A percentile compares a stretch with the other conserved stretches of the same genome.
These are phyloP conservation scores for Hypoxylon sp. DNA, from an alignment of 2,329 filamentous ascomycete genomes.

Conservation along the genomic window DNA sequence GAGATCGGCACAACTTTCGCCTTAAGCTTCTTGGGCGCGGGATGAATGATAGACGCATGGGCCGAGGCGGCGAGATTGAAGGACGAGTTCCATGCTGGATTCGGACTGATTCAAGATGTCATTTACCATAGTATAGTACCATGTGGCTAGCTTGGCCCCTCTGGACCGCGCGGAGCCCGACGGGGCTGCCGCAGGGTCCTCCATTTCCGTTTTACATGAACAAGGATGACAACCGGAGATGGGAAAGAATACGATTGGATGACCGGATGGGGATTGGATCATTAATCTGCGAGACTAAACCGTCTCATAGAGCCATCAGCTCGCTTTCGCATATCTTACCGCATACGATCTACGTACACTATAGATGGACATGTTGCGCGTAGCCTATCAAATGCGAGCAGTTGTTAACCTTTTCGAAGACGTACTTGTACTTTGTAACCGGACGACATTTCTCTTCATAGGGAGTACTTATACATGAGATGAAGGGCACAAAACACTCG, in stretches of 20 bases:
- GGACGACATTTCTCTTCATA: background rate
- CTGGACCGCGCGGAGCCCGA: conserved; percentile 7
- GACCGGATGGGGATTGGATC: background rate
- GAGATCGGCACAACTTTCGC: conserved; percentile 9
- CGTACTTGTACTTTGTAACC: background rate
- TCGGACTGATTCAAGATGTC: conserved; percentile 28
- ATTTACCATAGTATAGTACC: too few relatives aligned
- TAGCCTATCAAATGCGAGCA: conserved; percentile 8
- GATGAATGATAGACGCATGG: conserved; percentile 8
- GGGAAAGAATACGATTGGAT: conserved; percentile 33
- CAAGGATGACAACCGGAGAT: conserved; percentile 10
- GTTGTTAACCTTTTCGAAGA: conserved; percentile 4
- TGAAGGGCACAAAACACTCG: background rate
- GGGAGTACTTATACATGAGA: background rate
- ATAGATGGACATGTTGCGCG: background rate
- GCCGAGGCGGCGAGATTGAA: conserved; percentile 27
- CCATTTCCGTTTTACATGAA: background rate
- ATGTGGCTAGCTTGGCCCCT: conserved; percentile 12
- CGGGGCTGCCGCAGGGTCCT: conserved; percentile 6
- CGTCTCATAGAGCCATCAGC: background rate
- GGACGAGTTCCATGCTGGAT: conserved; percentile 42
- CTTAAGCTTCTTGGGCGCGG: conserved; percentile 8
- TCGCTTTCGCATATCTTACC: conserved; percentile 7
- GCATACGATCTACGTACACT: background rate
- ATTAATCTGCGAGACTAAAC: background rate